These are phyloP conservation scores for Termitomyces sp. DNA, from an alignment of 768 basidiomycete species.

Conservation along the genomic window DNA sequence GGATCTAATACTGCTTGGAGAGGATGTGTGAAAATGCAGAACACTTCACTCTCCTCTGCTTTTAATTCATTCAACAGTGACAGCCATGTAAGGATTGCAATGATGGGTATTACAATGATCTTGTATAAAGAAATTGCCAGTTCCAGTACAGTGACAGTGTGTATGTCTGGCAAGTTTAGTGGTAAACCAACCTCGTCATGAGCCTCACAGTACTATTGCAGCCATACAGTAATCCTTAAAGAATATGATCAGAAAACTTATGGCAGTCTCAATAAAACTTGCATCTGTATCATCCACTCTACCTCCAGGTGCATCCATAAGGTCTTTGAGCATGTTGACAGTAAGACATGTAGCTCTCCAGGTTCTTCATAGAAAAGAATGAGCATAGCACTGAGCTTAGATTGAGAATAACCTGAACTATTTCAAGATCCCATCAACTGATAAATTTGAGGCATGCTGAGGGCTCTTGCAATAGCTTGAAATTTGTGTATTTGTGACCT, in stretches of 20 bases:
- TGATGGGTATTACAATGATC: slow-evolving; percentile 75
- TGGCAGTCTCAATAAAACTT: slow-evolving; percentile 69
- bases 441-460: slow-evolving; percentile 7
- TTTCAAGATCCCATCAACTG: slow-evolving; percentile 14
- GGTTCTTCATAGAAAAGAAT: slow-evolving; percentile 75
- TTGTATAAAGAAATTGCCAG: slow-evolving; percentile 67
- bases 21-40: slow-evolving; percentile 77
- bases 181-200: slow-evolving; percentile 81
- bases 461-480: neutral
- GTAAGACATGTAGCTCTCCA: slow-evolving; percentile 65
- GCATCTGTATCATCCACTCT: slow-evolving; percentile 67
- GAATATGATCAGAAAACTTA: slow-evolving; percentile 24
- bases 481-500: no score
- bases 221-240: neutral
- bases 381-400: slow-evolving; percentile 71
- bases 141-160: slow-evolving; percentile 59
- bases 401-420: slow-evolving; percentile 30
- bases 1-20: slow-evolving; percentile 66
- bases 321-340: slow-evolving; percentile 81
- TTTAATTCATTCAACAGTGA: slow-evolving; percentile 48
- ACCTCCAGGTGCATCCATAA: slow-evolving; percentile 81
- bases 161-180: slow-evolving; percentile 48
- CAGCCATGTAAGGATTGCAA: slow-evolving; percentile 61
- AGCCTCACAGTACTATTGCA: slow-evolving; percentile 71
- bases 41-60: slow-evolving; percentile 68